Base-by-base conservation (phyloP, 495 filamentous ascomycete genomes). In the Hypoxylon fragiforme region DNA sequence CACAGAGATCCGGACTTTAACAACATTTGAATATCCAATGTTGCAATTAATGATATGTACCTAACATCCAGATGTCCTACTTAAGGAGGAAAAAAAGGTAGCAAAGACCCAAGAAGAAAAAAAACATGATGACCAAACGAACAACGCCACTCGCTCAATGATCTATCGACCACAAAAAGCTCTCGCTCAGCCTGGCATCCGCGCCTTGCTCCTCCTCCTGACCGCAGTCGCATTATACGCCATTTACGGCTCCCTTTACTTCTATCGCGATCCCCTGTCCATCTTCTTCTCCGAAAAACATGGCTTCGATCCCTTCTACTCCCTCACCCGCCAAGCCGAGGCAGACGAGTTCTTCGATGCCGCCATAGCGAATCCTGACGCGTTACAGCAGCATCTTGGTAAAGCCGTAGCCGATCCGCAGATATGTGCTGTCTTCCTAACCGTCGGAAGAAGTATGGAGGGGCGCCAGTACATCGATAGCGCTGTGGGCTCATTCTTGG, bases 251-350 rank as follows among this genome's bases (percentile, higher is more conserved):
- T 59, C 55, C 4, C 34, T 64, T 31, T 50, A 60, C 38, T 73
- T 72, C 34, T 75, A 71, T 59, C 71, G 73, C 50, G 68, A 75
- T 43, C 73, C 71, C 6, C 62, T 73, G 3, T 73, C 70, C 41
- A 69, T 70, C 22, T 74, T 74, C 52, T 74, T 73, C 57, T 62
- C 58, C 28, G 63, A 62, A 15, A 46, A 73, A 2, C 54, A 64
- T 56, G 70, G 65, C 41, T 73, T 68, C 60, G 67, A 73, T 20
- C 64, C 58, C 32, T 62, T 67, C 48, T 74, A 75, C 57, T 74
- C 71, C 14, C 55, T 56, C 16, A 60, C 56, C 31, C 64, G 70
- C 12, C 66, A 71, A 42, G 42, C 50, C 7, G 56, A 71, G 32
- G 67, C 70, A 7, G 55, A 67, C 13, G 56, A 48, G 2, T 73